Percentiles rank a stretch among this genome's conserved stretches.
phyloP scores from a whole-genome alignment of 345 rosid genomes.

The Gossypium turneri region DNA sequence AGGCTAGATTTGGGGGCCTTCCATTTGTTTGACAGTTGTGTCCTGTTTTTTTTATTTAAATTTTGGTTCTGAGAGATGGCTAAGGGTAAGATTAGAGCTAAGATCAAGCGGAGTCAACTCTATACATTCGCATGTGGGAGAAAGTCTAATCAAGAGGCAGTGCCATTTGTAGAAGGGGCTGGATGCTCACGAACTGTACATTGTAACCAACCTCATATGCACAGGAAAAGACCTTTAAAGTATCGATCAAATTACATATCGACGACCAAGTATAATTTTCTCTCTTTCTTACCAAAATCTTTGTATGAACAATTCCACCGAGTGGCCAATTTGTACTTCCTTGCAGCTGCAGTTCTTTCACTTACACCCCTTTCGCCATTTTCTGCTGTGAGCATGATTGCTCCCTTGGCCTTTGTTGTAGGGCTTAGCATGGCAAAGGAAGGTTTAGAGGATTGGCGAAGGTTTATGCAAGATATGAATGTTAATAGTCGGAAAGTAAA shows the following conservation, averaged over 20 bases:
- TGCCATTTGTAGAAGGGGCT: conserved; percentile 58
- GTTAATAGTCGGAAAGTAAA: conserved; percentile 66
- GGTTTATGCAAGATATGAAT: conserved; percentile 89
- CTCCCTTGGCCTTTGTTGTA: conserved; percentile 81
- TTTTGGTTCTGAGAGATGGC: conserved; percentile 49
- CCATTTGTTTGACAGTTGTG: conserved; percentile 16
- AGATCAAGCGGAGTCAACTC: conserved; percentile 68
- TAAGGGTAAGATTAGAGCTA: conserved; percentile 72
- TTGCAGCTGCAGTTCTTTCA: conserved; percentile 73
- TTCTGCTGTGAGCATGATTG: conserved; percentile 83
- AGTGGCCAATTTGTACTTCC: conserved; percentile 91
- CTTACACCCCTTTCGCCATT: conserved; percentile 79
- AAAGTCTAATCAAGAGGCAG: conserved; percentile 33
- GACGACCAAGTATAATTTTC: conserved; percentile 73
- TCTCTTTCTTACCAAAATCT: conserved; percentile 80
- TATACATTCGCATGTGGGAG: conserved; percentile 82
- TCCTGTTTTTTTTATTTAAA: conserved; percentile 12
- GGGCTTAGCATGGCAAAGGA: conserved; percentile 96
- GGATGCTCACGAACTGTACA: conserved; percentile 66
- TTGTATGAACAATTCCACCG: conserved; percentile 91
- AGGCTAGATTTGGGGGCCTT: conserved; percentile 17
- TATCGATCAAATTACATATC: conserved; percentile 80
- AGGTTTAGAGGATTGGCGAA: conserved; percentile 91
- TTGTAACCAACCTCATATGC: conserved; percentile 78
- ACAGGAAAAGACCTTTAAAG: conserved; percentile 60